These are phyloP conservation scores for Metschnikowia proteae DNA, from an alignment of 805 yeast genomes.

Conservation along the genomic window DNA sequence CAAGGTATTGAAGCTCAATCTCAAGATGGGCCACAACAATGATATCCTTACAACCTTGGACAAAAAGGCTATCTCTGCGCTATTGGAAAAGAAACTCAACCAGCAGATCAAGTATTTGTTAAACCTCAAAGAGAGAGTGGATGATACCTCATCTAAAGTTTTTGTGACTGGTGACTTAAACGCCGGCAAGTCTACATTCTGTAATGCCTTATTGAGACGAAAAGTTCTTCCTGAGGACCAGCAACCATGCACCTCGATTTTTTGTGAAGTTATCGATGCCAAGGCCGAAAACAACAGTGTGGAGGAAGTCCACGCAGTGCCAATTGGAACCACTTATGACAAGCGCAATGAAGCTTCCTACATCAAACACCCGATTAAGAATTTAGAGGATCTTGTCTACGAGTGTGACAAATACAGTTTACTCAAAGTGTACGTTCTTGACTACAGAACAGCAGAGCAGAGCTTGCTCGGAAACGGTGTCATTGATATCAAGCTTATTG, in stretches of 20 bases:
- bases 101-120: constrained; percentile 64
- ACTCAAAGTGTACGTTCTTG: constrained; percentile 78
- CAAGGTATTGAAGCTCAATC: constrained; percentile 58
- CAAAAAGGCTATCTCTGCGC: constrained; percentile 60
- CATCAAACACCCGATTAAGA: constrained; percentile 48
- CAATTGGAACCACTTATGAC: constrained; percentile 50
- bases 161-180: constrained; percentile 95
- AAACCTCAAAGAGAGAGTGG: constrained; percentile 76
- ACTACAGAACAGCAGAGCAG: constrained; percentile 60
- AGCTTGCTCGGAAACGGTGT: constrained; percentile 84
- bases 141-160: constrained; percentile 89
- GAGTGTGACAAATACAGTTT: constrained; percentile 68
- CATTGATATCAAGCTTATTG: constrained; percentile 87
- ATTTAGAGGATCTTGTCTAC: constrained; percentile 66
- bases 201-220: constrained; percentile 81
- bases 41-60: constrained; percentile 57
- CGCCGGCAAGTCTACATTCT: constrained; percentile 94
- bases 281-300: constrained; percentile 59
- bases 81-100: constrained; percentile 64
- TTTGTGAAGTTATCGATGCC: constrained; percentile 90
- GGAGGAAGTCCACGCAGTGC: constrained; percentile 93
- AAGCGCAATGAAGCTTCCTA: constrained; percentile 62
- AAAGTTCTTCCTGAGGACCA: constrained; percentile 90
- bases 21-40: constrained; percentile 48
- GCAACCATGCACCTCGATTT: constrained; percentile 95